phyloP scores from a whole-genome alignment of 331 rosid species.

The Malus hybrid region DNA sequence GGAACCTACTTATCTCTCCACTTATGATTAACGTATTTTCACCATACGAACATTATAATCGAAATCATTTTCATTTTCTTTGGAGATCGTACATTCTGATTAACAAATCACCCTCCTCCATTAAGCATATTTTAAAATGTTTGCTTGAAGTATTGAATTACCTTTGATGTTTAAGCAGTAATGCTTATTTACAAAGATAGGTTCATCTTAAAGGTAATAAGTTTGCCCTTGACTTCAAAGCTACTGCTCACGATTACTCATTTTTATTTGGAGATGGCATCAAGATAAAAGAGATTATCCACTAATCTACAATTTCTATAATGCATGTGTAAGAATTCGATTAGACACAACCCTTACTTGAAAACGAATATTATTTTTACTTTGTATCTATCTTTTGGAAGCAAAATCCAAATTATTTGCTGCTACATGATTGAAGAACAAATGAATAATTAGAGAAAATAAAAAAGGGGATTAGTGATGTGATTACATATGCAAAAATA shows the following conservation, averaged over 20 bases:
- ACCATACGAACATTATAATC: background rate
- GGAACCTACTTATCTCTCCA: background rate
- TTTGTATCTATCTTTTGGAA: background rate
- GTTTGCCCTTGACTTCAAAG: background rate
- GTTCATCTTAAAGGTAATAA: background rate
- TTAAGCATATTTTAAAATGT: no score
- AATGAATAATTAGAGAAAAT: background rate
- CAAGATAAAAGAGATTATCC: background rate
- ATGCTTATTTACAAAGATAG: background rate
- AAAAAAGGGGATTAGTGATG: background rate
- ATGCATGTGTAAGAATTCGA: background rate
- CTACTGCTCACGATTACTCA: background rate
- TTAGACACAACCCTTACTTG: background rate
- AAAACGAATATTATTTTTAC: background rate
- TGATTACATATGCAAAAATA: constrained; percentile 4
- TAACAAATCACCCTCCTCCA: background rate
- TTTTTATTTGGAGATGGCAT: background rate
- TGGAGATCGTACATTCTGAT: background rate
- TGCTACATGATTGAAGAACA: background rate
- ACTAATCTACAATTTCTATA: background rate
- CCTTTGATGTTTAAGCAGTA: background rate
- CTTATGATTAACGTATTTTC: background rate
- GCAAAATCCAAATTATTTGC: background rate
- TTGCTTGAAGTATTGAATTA: no score
- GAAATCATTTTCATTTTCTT: background rate